These are phyloP conservation scores for Metschnikowia peoriensis DNA, from an alignment of 805 yeast species.

Conservation along the genomic window DNA sequence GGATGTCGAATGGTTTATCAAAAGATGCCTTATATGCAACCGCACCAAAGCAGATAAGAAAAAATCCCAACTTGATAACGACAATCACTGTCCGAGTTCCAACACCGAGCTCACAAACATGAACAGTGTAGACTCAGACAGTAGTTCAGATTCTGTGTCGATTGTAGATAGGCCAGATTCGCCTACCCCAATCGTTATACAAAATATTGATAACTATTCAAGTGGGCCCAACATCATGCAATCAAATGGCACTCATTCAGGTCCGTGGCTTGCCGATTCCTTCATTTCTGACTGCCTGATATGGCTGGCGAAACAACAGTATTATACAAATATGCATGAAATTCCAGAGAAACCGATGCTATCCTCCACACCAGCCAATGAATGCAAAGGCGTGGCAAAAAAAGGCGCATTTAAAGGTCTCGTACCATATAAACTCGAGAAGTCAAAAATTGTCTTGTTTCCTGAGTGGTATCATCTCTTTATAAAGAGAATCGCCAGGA, in stretches of 20 bases:
- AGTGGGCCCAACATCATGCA: background rate
- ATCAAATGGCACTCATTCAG: background rate
- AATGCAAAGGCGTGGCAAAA: background rate
- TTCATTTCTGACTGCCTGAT: background rate
- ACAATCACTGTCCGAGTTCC: no score
- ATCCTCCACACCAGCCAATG: background rate
- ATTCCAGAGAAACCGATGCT: background rate
- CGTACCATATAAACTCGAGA: background rate
- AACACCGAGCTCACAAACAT: no score
- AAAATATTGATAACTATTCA: no score
- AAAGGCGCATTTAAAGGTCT: background rate
- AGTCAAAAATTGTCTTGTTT: background rate
- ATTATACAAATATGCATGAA: background rate
- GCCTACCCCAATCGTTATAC: no score
- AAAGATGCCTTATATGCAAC: background rate
- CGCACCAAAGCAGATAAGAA: no score
- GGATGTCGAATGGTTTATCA: conserved; percentile 1
- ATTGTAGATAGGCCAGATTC: no score
- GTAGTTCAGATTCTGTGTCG: no score
- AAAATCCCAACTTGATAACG: no score
- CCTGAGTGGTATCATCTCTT: conserved; percentile 1
- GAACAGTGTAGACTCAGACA: no score
- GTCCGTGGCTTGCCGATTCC: background rate
- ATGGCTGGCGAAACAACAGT: background rate
- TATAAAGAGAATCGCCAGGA: background rate